Base-by-base conservation (phyloP, 371 early-diverging fungal genomes). In the Apophysomyces sp. region DNA sequence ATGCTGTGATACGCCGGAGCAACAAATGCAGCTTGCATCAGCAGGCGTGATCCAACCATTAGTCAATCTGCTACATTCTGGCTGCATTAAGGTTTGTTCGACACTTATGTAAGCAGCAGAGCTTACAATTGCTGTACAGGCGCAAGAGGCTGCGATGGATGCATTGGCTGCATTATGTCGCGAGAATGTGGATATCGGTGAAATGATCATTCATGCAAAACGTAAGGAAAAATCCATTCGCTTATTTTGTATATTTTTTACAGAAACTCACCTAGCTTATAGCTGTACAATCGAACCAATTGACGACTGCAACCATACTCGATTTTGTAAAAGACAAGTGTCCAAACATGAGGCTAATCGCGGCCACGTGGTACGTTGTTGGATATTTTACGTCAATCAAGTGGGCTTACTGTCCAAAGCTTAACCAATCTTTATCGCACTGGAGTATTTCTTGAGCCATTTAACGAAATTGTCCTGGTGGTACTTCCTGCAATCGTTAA, bases 81-180 rank as follows among this genome's bases (percentile, higher is more conserved):
- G 83, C 0, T 76, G 76, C 57, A 68, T 80, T 41, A 84, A 84
- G 63, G 77, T 73, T 44, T 21, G 39, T 34, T 30, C 29, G 11
- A 24, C 36, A 18, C 71, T 56, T 55, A 57, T 29, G 21, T 34
- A 49, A 0, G 11, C 11, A 44, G 9, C 3, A 18, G 3, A 18
- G 9, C 16, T 44, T 44, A 16, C 3, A 9, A 21, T 18, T n/a
- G 18, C 4, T 28, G 7, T 26, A 62, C 59, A 82, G 77, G 85
- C 88, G 3, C 92, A 92, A 65, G 92, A 92, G 65, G 89, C 94
- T 3, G 90, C 91, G 2, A 69, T 94, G 59, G 92, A 91, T 63
- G 92, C 92, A 0, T 66, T 95, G 26, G 84, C 88, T 0, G 81
- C 84, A 1, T 65, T 95, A 26, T 83, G 85, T 62, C 81, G 83